Evolutionary conservation across 352 stramenopile species (phyloP), one percentile per base, ranked within the genome.

Genomic region (Globisporangium mamillatum): DNA sequence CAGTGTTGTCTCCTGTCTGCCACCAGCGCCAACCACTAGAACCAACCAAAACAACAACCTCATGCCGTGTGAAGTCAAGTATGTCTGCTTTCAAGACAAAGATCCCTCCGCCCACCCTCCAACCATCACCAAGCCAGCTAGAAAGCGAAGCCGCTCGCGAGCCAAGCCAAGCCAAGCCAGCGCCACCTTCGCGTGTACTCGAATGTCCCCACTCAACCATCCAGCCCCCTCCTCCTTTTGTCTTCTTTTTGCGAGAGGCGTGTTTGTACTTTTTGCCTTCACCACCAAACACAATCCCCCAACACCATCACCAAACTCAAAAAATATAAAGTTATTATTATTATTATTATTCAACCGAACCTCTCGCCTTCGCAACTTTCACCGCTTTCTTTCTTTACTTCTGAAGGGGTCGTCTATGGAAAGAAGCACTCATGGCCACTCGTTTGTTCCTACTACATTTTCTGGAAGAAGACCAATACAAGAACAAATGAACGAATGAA

Each of bases 311-410:
- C 32, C 20, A 50, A 61, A 48, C 63, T 67, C 60, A 64, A 69
- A 64, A 69, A 64, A 62, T 50, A 62, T 64, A 57, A 64, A 71
- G 9, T 71, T 66, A 66, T 66, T 71, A 72, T 72, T 79, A 76
- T 78, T 73, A 76, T 76, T 79, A 76, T 79, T 64, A 64, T 64
- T 72, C 44, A 27, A 50, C 34, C 50, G 22, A 55, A 24, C n/a
- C n/a, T 18, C 24, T 24, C 54, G 54, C 16, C 54, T 36, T 38
- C 25, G 22, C 53, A 10, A 20, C 10, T 14, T 10, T 1, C 12
- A 10, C 18, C 29, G 10, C 52, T n/a, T 58, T 29, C 14, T 58
- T 41, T 60, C 34, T 44, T 9, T 55, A 6, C 5, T 16, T 52
- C 5, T 25, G 20, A 55, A 16, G 20, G n/a, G 46, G n/a, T 7